Percentiles rank a stretch among this genome's conserved stretches.
Evolutionary conservation across 352 stramenopile genomes (phyloP).

Genomic region (Poterioochromonas sp.): DNA sequence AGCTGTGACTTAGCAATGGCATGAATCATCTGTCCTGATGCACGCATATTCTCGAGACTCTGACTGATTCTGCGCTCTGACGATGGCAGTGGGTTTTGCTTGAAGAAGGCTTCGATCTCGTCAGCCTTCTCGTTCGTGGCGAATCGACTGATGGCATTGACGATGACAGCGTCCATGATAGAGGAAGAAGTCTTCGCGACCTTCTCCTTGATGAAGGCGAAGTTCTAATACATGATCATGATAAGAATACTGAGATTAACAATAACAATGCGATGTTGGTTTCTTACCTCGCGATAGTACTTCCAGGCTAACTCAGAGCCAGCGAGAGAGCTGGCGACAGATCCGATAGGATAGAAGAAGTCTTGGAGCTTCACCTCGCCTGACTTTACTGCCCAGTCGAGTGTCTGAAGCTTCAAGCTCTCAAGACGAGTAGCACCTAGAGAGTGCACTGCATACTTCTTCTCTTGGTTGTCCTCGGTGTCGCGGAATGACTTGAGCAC

Average conservation of each 20-base stretch:
- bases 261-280: no score
- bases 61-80: conserved; percentile 57
- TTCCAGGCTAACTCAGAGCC: conserved; percentile 59
- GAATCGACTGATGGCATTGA: conserved; percentile 57
- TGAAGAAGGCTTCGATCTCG: conserved; percentile 65
- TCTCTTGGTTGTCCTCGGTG: conserved; percentile 21
- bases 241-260: no score
- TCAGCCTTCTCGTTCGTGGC: conserved; percentile 55
- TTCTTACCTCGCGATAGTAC: conserved; percentile 62
- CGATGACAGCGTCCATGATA: conserved; percentile 64
- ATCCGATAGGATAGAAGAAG: conserved; percentile 55
- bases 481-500: conserved; percentile 29
- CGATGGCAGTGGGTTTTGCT: conserved; percentile 49
- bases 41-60: conserved; percentile 53
- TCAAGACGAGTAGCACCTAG: conserved; percentile 38
- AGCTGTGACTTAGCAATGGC: neutral
- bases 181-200: conserved; percentile 56
- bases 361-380: conserved; percentile 70
- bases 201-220: conserved; percentile 58
- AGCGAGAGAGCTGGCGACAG: conserved; percentile 45
- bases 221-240: no score
- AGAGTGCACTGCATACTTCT: neutral
- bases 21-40: conserved; percentile 7
- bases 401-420: conserved; percentile 54
- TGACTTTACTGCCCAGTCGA: conserved; percentile 60